phyloP scores from a whole-genome alignment of 2,329 filamentous ascomycete genomes.

The Huntiella bhutanensis region DNA sequence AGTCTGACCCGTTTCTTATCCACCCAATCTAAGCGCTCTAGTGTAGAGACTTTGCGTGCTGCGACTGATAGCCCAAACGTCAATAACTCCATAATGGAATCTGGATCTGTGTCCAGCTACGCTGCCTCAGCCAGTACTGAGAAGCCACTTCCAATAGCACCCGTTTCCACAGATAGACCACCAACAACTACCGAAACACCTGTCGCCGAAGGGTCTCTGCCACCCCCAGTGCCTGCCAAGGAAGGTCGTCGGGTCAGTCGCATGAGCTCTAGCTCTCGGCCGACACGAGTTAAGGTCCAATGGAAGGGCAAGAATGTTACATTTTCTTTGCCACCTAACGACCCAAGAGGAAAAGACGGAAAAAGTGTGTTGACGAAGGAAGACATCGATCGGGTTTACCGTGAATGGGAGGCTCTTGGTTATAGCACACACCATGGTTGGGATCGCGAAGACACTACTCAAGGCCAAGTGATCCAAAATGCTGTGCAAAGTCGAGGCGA shows the following conservation, averaged over 20 bases:
- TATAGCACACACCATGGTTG: constrained; percentile 47
- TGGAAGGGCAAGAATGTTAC: constrained; percentile 62
- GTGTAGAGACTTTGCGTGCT: constrained; percentile 32
- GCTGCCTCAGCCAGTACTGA: constrained; percentile 3
- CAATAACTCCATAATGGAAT: constrained; percentile 1
- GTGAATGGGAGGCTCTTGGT: constrained; percentile 48
- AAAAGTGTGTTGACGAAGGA: constrained; percentile 34
- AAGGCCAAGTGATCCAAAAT: constrained; percentile 20
- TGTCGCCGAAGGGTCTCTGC: constrained; percentile 13
- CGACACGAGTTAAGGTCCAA: constrained; percentile 39
- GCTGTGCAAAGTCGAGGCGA: constrained; percentile 46
- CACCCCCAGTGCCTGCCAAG: constrained; percentile 20
- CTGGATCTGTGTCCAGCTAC: constrained; percentile 1
- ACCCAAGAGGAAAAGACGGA: constrained; percentile 39
- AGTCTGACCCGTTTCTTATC: constrained; percentile 8
- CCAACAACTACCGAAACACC: not conserved
- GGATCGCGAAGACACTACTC: constrained; percentile 35
- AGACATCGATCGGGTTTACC: constrained; percentile 42
- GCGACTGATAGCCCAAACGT: constrained; percentile 4
- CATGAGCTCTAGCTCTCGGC: too few relatives aligned
- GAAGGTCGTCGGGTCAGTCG: constrained; percentile 13
- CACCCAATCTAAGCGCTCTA: constrained; percentile 27
- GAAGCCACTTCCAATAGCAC: constrained; percentile 8
- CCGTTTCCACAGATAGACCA: not conserved
- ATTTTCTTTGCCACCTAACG: constrained; percentile 49